Evolutionary conservation across 805 yeast species (phyloP), one percentile per base, ranked within the genome.

Genomic region (Ogataea pini): DNA sequence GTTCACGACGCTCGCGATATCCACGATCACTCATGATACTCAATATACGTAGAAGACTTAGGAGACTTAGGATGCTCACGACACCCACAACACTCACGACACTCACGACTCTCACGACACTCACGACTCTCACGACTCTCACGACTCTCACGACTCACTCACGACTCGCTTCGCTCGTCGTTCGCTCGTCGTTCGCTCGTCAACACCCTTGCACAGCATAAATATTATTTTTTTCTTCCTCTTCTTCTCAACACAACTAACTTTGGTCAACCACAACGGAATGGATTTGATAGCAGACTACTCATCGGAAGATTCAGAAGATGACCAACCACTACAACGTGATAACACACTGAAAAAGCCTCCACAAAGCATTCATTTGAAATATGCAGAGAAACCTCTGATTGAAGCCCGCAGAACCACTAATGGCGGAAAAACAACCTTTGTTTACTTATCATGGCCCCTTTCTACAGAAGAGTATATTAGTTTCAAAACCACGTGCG

Each of bases 311-410:
- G 49, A 44, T 16, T 32, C 40, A 6, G 49, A 46, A 14, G 51
- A 45, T 13, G 50, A 48, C n/a, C 16, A n/a, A 13, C 17, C 16
- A 28, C 4, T 12, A 10, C 13, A 12, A 7, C 16, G 9, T 14
- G 22, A 14, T 7, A 9, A 6, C 14, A 5, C 13, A 3, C 39
- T 52, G n/a, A 47, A 39, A 27, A 25, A 27, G 18, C 55, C 56
- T 1, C 51, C 58, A 4, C 37, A 31, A 20, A 25, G 28, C 13
- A 19, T 55, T 29, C 42, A 27, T 8, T 31, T 44, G 9, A 50
- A 36, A 33, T 55, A 32, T 22, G 47, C 57, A 8, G 39, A 55
- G 28, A 48, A 25, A n/a, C 52, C 51, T 3, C 29, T 44, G 8
- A 16, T 33, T 19, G 44, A 42, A 14, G 40, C 20, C 16, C 40